Percentiles rank a stretch among this genome's conserved stretches.
Conservation (phyloP, 495 filamentous ascomycete genomes). For the Neurospora sp. region DNA sequence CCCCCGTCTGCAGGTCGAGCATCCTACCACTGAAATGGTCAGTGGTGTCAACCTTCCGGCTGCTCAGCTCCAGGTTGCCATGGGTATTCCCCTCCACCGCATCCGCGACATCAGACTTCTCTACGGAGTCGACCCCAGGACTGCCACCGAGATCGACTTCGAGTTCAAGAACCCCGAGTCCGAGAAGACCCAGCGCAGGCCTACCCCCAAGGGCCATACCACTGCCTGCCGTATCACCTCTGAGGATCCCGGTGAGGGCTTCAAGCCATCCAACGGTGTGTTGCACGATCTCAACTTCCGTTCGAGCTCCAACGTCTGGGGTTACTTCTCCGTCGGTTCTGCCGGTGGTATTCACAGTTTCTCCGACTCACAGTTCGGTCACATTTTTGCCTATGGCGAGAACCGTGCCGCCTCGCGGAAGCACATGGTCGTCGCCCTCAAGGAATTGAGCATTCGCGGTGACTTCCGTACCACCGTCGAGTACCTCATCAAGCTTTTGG, state of each 20-base stretch:
- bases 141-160: constrained; percentile 85
- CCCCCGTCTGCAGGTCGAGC: constrained; percentile 96
- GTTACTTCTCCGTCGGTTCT: constrained; percentile 98
- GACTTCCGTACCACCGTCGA: constrained; percentile 98
- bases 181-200: constrained; percentile 74
- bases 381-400: constrained; percentile 99
- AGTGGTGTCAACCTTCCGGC: constrained; percentile 95
- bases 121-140: constrained; percentile 89
- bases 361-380: constrained; percentile 97
- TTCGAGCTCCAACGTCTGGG: constrained; percentile 97
- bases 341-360: constrained; percentile 97
- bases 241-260: constrained; percentile 96
- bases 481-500: constrained; percentile 96
- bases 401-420: constrained; percentile 91
- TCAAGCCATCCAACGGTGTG: constrained; percentile 97
- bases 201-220: constrained; percentile 88
- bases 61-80: constrained; percentile 95
- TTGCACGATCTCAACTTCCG: constrained; percentile 99
- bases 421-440: constrained; percentile 98
- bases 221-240: constrained; percentile 99
- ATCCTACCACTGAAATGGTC: constrained; percentile 99
- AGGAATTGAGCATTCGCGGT: constrained; percentile 98
- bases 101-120: constrained; percentile 93
- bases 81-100: constrained; percentile 93
- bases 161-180: constrained; percentile 85